phyloP scores from a whole-genome alignment of 306 rosid genomes.

The Fagus crenata region DNA sequence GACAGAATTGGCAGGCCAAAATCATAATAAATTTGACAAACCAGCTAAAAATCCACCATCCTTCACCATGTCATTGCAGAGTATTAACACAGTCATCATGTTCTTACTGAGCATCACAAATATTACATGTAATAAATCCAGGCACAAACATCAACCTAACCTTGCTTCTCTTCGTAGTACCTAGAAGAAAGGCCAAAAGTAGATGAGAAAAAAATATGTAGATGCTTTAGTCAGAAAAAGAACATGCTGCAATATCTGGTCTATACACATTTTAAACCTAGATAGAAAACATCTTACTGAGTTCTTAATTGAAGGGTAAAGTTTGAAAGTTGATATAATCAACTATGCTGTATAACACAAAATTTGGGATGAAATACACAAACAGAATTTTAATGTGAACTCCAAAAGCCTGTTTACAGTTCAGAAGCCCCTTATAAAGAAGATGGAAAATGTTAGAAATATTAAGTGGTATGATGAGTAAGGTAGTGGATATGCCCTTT shows the following conservation, averaged over 20 bases:
- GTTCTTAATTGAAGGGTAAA: not conserved
- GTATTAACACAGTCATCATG: constrained; percentile 3
- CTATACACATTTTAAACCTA: not conserved
- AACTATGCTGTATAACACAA: not conserved
- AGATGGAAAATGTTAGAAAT: not conserved
- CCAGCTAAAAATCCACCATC: constrained; percentile 7
- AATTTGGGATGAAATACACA: not conserved
- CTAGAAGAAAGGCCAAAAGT: constrained; percentile 40
- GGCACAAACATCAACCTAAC: constrained; percentile 57
- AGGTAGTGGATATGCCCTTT: not conserved
- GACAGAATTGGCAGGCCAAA: constrained; percentile 11
- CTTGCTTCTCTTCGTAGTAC: constrained; percentile 94
- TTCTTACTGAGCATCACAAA: constrained; percentile 34
- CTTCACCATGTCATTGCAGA: not conserved
- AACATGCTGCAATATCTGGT: not conserved
- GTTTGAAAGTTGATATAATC: not conserved
- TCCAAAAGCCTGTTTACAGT: not conserved
- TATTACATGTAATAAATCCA: constrained; percentile 17
- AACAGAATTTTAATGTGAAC: not conserved
- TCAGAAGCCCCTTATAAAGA: not conserved
- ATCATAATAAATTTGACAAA: constrained; percentile 10
- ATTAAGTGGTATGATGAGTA: not conserved
- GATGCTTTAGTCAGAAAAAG: not conserved
- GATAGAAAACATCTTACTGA: not conserved
- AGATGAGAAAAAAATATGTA: not conserved